Base-by-base conservation (phyloP, 805 yeast species). In the Ogataea angusta region DNA sequence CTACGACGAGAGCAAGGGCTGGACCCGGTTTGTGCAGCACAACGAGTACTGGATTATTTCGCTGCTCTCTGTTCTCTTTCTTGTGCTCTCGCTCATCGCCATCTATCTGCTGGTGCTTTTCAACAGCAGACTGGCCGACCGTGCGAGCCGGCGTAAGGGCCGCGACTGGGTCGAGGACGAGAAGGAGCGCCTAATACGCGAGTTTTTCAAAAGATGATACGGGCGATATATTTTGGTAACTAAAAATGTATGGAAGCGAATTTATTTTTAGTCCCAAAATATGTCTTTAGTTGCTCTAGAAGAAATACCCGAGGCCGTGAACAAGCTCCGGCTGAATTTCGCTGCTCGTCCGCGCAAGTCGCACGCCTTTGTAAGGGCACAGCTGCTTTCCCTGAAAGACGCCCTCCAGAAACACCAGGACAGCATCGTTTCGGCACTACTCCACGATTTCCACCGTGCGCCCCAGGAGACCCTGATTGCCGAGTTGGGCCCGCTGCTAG, bases 371-470 rank as follows among this genome's bases (percentile, higher is more conserved):
- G 70, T 95, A 35, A 68, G 75, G 49, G 68, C 76, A 39, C 85
- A 80, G 56, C 70, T 89, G 49, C 71, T 87, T 43, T 77, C 81
- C 52, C 54, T 89, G 14, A 84, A 82, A 64, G 80, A 71, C 51
- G 80, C 76, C 2, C 41, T 89, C 13, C 63, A 68, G 45, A 89
- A 84, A 56, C 71, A 80, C 53, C 70, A 66, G 37, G 79, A 76
- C 4, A 64, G 56, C 10, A 52, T 91, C 26, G 60, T 71, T 28
- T 73, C 66, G 2, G 89, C 95, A 0, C 62, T 89, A 47, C 47
- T 63, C 16, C 57, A 68, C 47, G 98, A 91, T 56, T 79, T 89
- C 61, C 72, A 80, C 60, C 75, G 91, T 43, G 60, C 85, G 1
- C 63, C 66, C 3, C 63, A 68, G 25, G 97, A 91, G 58, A 73